These are phyloP conservation scores for Vigna trinervia DNA, from an alignment of 306 rosid genomes.

Conservation along the genomic window DNA sequence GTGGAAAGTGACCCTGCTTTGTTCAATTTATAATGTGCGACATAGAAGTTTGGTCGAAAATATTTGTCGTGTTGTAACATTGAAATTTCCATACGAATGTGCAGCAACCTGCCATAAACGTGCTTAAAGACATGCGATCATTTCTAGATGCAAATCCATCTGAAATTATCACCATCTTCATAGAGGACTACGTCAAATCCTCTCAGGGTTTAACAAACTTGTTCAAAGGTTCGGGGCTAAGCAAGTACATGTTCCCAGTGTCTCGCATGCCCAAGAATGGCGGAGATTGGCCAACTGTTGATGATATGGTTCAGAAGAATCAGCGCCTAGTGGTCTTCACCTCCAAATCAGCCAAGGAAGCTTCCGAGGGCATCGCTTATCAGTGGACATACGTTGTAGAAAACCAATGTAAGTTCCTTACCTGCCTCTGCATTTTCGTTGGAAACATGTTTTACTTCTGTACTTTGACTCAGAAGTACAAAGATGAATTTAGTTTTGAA, in stretches of 20 bases:
- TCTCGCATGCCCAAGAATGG: conserved; percentile 80
- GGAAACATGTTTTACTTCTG: conserved; percentile 6
- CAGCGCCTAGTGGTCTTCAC: conserved; percentile 85
- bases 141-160: conserved; percentile 76
- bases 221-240: conserved; percentile 69
- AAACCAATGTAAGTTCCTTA: conserved; percentile 74
- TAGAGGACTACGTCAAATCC: conserved; percentile 87
- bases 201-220: conserved; percentile 73
- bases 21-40: neutral
- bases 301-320: conserved; percentile 82
- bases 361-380: conserved; percentile 83
- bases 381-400: conserved; percentile 87
- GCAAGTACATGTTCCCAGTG: conserved; percentile 65
- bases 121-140: conserved; percentile 62
- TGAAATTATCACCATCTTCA: conserved; percentile 86
- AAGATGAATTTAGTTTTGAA: no score
- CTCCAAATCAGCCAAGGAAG: conserved; percentile 75
- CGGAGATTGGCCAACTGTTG: conserved; percentile 81
- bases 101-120: conserved; percentile 83
- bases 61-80: neutral
- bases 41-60: neutral
- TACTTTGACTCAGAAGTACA: no score
- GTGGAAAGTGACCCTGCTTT: conserved; percentile 12
- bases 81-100: conserved; percentile 10
- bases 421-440: neutral